Evolutionary conservation across 805 yeast species (phyloP), one percentile per base, ranked within the genome.

Genomic region (Cyberlindnera maritima): DNA sequence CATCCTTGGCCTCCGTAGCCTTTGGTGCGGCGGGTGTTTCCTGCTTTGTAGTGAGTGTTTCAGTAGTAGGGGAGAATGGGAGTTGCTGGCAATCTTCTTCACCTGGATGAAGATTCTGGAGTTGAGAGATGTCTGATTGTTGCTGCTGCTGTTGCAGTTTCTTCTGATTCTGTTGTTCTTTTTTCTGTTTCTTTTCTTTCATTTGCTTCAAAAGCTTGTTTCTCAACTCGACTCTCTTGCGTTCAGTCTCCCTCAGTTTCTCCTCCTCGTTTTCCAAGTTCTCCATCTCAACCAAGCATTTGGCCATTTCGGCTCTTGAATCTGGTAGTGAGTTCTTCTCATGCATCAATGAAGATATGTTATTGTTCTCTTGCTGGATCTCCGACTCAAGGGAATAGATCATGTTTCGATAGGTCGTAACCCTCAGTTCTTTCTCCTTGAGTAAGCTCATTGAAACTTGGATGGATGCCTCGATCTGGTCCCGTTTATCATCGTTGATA

Each of bases 201-300:
- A 36, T 44, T 18, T 45, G 48, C 10, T 34, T 43, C 18, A 47
- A 25, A 18, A 49, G 44, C 36, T 48, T 47, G 18, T 49, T 20
- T 29, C 49, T 44, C 20, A 53, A 31, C 5, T 40, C 36, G 7
- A 40, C 25, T 41, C 50, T 46, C 18, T 44, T 45, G 14, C 39
- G 26, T 25, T 49, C 52, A 8, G 39, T 25, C 15, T 44, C 47
- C 15, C 23, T 23, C 15, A 48, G 34, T 11, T 44, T 46, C 2
- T 18, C n/a, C 43, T 57, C 55, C 21, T 50, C 34, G n/a, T 39
- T 25, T 18, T 53, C 55, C 25, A 55, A 26, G 3, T 15, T 14
- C 18, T 56, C 59, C 36, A 56, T 32, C 34, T 52, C 48, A 7
- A 47, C 39, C 23, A 54, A 34, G 19, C 39, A 41, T 11, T 44